Evolutionary conservation across 2,329 filamentous ascomycete genomes (phyloP).

Genomic region (Pseudogymnoascus sp.): DNA sequence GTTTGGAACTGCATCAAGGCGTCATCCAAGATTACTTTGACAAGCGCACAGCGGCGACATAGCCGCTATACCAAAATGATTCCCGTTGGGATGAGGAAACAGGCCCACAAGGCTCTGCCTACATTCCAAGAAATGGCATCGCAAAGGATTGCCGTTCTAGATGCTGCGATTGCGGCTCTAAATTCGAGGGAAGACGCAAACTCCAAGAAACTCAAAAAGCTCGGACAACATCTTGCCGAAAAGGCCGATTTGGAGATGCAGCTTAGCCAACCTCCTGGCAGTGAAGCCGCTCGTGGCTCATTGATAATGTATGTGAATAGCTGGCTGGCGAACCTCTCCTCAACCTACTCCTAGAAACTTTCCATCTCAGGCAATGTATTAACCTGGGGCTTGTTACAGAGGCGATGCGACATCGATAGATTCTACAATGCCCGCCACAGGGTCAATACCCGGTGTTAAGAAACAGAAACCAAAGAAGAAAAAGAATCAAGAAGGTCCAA

Average conservation of each 20-base stretch:
- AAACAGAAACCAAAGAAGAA: neutral
- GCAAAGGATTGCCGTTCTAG: neutral
- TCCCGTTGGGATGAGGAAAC: conserved; percentile 3
- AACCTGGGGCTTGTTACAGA: neutral
- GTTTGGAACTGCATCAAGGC: neutral
- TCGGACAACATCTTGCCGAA: neutral
- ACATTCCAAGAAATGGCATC: neutral
- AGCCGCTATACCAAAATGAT: neutral
- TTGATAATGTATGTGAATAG: neutral
- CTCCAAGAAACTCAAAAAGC: neutral
- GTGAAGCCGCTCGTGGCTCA: neutral
- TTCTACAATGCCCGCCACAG: neutral
- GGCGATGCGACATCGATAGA: neutral
- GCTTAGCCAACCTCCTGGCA: neutral
- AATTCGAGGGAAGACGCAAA: neutral
- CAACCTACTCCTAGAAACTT: neutral
- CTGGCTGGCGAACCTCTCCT: neutral
- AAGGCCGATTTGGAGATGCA: neutral
- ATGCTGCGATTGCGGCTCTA: neutral
- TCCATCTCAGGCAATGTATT: neutral
- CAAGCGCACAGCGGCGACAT: neutral
- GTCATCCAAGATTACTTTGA: neutral
- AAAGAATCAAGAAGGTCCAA: neutral
- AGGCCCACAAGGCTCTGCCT: neutral
- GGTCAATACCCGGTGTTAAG: neutral